Evolutionary conservation across 2,329 filamentous ascomycete species (phyloP).

Genomic region (Penicillium frequentans): DNA sequence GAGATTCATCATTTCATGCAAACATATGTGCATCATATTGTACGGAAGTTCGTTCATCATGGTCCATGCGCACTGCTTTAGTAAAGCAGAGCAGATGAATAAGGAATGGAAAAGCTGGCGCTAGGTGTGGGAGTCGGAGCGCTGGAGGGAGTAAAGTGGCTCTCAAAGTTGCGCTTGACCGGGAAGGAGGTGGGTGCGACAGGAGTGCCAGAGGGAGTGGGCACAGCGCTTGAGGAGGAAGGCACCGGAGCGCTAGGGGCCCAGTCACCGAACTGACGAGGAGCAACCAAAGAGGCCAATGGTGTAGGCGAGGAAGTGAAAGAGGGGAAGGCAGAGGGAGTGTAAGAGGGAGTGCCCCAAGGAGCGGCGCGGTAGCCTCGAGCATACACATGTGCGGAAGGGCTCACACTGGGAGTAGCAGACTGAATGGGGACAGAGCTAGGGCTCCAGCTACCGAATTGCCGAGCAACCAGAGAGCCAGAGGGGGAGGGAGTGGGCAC

Average conservation of each 20-base stretch:
- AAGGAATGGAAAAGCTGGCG: constrained; percentile 8
- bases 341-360: background rate
- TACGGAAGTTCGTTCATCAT: background rate
- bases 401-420: background rate
- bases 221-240: background rate
- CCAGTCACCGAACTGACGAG: background rate
- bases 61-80: constrained; percentile 2
- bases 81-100: constrained; percentile 13
- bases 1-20: background rate
- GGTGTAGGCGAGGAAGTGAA: background rate
- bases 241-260: constrained; percentile 2
- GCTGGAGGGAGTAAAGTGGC: background rate
- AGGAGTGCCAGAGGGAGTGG: background rate
- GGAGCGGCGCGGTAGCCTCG: background rate
- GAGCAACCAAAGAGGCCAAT: background rate
- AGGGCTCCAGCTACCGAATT: background rate
- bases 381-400: background rate
- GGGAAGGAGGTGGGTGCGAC: background rate
- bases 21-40: background rate
- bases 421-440: background rate
- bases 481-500: background rate
- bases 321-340: background rate
- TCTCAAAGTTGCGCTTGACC: background rate
- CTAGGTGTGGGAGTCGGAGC: constrained; percentile 8
- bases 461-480: constrained; percentile 1